A percentile compares a stretch with the other conserved stretches of the same genome.
phyloP scores from a whole-genome alignment of 805 yeast genomes.

The Yamadazyma tumulicola region DNA sequence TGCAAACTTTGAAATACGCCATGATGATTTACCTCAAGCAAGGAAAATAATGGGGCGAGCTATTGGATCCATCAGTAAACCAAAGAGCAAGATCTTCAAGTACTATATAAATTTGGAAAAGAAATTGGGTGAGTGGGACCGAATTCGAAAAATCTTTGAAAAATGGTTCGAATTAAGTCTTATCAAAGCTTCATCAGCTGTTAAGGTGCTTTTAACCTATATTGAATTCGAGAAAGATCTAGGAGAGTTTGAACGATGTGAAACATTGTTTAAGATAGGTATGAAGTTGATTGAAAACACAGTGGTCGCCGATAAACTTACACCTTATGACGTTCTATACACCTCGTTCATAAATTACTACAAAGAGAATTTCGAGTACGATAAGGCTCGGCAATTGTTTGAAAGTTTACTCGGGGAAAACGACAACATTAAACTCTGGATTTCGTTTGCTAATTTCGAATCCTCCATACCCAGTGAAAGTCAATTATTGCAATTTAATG shows the following conservation, averaged over 20 bases:
- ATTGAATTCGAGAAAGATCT: slow-evolving; percentile 64
- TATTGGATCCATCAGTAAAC: slow-evolving; percentile 47
- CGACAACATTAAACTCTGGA: slow-evolving; percentile 43
- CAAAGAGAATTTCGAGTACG: slow-evolving; percentile 57
- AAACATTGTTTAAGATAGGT: slow-evolving; percentile 59
- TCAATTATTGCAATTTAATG: slow-evolving; percentile 44
- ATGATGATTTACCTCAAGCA: slow-evolving; percentile 44
- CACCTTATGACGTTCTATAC: slow-evolving; percentile 20
- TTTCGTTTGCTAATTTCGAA: slow-evolving; percentile 69
- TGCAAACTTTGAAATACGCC: slow-evolving; percentile 73
- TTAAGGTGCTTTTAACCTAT: slow-evolving; percentile 49
- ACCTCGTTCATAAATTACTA: slow-evolving; percentile 51
- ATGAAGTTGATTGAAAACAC: slow-evolving; percentile 23
- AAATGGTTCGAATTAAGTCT: slow-evolving; percentile 49
- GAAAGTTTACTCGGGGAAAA: slow-evolving; percentile 30
- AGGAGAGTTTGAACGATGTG: slow-evolving; percentile 68
- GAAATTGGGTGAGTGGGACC: slow-evolving; percentile 69
- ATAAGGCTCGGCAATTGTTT: slow-evolving; percentile 51
- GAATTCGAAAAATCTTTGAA: slow-evolving; percentile 72
- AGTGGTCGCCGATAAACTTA: slow-evolving; percentile 25
- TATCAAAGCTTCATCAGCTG: slow-evolving; percentile 25
- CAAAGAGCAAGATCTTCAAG: slow-evolving; percentile 51
- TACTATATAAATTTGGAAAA: slow-evolving; percentile 68
- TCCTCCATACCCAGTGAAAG: slow-evolving; percentile 55
- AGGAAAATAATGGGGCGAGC: slow-evolving; percentile 70